Evolutionary conservation across 768 basidiomycete genomes (phyloP).

Genomic region (Arthromyces matolae): DNA sequence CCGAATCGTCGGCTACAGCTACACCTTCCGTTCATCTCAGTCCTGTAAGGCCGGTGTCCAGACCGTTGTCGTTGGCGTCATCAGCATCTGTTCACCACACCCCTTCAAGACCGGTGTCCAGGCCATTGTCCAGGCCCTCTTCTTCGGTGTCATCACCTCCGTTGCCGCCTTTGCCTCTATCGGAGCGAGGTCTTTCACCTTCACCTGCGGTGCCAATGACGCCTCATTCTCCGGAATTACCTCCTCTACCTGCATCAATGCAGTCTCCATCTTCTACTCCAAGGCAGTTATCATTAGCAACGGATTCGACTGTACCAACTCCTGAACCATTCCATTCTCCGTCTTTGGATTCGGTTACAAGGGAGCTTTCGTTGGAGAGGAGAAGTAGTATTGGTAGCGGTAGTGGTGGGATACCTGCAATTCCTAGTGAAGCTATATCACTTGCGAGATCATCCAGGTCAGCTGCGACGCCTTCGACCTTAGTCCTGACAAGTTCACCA

Average conservation of each 20-base stretch:
- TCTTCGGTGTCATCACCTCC: not conserved
- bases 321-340: constrained; percentile 31
- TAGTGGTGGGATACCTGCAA: no score
- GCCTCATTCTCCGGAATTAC: constrained; percentile 22
- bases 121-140: no score
- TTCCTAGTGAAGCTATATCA: constrained; percentile 11
- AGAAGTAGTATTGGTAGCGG: constrained; percentile 5
- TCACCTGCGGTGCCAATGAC: constrained; percentile 21
- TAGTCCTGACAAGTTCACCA: constrained; percentile 18
- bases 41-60: no score
- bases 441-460: constrained; percentile 18
- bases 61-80: no score
- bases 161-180: constrained; percentile 14
- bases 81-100: no score
- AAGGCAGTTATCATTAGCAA: constrained; percentile 3
- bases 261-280: constrained; percentile 15
- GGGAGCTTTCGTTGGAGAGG: constrained; percentile 9
- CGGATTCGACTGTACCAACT: constrained; percentile 26
- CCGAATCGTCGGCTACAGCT: constrained; percentile 24
- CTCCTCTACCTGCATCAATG: constrained; percentile 21
- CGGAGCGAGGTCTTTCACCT: not conserved
- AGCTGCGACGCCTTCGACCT: constrained; percentile 18
- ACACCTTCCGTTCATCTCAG: no score
- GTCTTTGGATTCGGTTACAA: constrained; percentile 11
- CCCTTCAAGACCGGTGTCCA: no score